Base-by-base conservation (phyloP, 2,329 filamentous ascomycete species). In the Neopestalotiopsis sp. region DNA sequence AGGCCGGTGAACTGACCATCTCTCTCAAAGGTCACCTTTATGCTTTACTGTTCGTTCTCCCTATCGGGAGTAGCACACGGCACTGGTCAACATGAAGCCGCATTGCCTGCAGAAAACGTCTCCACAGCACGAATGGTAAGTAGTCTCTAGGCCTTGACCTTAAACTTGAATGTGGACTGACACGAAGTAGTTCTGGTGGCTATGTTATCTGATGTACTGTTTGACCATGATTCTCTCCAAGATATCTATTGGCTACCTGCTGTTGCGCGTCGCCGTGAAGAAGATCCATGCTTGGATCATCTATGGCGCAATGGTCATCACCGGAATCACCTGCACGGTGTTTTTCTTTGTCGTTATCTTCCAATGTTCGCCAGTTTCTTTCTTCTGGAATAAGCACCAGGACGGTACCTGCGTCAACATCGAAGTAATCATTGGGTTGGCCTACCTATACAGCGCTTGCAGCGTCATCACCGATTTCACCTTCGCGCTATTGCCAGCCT, bases 381-480 rank as follows among this genome's bases (percentile, higher is more conserved):
- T 69, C 20, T 74, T 74, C 67, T 75, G 73, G 73, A 52, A 70
- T 45, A 70, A 70, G 59, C 12, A 56, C 52, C 38, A 59, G 10
- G 73, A 67, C 4, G 70, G 77, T 1, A 66, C 62, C 4, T 79
- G 78, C 62, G 66, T 79, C 12, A 64, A 72, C 57, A 56, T 66
- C 1, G 76, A 80, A 1, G 77, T 82, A 52, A 80, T 88, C 6
- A 81, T 83, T 56, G 78, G 76, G 14, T 78, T 85, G 45, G 83
- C 81, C 30, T 84, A 84, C 69, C 76, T 82, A 17, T 82, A 85
- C 71, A 83, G 80, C 71, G 78, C 78, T 4, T 81, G 82, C 24
- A 81, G 82, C 24, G 78, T 81, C 45, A 75, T 82, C 14, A 84
- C 85, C 66, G 87, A 89, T 74, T 84, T 87, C 61, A 84, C 83